Conservation (phyloP, 1,284 basidiomycete species). For the Ceratobasidium sp. region DNA sequence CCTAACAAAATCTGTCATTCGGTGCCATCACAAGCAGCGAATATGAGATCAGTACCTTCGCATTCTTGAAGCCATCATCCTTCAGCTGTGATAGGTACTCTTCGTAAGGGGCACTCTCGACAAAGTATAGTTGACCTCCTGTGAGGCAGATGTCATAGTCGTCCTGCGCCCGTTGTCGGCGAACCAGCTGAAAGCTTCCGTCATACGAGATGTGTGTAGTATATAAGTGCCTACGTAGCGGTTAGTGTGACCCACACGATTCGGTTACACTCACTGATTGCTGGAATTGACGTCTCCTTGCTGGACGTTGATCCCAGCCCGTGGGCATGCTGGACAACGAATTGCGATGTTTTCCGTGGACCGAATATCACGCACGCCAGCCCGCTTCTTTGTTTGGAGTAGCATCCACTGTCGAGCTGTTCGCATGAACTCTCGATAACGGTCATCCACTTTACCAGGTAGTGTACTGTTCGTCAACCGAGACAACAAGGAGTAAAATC, state of each 20-base stretch:
- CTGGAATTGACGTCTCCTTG: neutral
- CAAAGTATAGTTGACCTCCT: constrained; percentile 6
- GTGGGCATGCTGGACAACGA: constrained; percentile 15
- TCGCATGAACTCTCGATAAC: constrained; percentile 22
- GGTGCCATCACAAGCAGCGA: no score
- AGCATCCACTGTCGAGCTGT: neutral
- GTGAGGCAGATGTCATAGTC: neutral
- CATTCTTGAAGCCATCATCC: neutral
- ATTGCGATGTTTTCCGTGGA: neutral
- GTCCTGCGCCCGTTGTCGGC: neutral
- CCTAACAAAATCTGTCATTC: neutral
- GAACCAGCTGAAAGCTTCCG: constrained; percentile 24
- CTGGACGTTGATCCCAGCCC: neutral
- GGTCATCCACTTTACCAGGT: neutral
- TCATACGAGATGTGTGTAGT: constrained; percentile 1
- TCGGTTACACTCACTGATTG: neutral
- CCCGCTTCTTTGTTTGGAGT: neutral
- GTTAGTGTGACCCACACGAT: no score
- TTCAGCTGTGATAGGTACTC: neutral
- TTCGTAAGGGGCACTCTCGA: neutral
- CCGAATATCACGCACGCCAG: neutral
- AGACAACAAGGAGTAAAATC: neutral
- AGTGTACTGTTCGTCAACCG: neutral
- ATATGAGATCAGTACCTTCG: neutral
- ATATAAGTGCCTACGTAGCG: neutral